Percentiles rank a stretch among this genome's conserved stretches.
Conservation (phyloP, 345 rosid species). For the Noccaea caerulescens region DNA sequence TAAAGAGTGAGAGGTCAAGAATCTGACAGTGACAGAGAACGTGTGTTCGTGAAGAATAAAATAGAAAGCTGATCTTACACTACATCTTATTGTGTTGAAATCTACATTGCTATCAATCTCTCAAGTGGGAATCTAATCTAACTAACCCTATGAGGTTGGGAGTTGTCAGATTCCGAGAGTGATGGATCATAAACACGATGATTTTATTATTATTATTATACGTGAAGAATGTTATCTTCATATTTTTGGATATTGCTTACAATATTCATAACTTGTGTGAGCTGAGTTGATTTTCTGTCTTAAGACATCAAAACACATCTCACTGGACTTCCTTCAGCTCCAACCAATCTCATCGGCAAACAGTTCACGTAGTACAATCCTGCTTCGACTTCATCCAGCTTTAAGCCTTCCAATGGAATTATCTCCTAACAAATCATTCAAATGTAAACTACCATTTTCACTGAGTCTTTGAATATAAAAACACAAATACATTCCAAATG, state of each 20-base stretch:
- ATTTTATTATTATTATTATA: too few relatives aligned
- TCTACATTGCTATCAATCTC: too few relatives aligned
- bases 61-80: too few relatives aligned
- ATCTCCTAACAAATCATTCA: not conserved
- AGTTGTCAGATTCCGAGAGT: not conserved
- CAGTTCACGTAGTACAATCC: slow-evolving; percentile 65
- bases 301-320: slow-evolving; percentile 62
- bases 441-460: not conserved
- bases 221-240: too few relatives aligned
- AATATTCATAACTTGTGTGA: not conserved
- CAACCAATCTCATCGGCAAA: slow-evolving; percentile 60
- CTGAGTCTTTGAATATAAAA: not conserved
- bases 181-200: not conserved
- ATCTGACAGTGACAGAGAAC: too few relatives aligned
- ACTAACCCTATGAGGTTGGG: too few relatives aligned
- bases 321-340: slow-evolving; percentile 67
- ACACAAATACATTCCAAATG: too few relatives aligned
- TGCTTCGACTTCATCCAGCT: slow-evolving; percentile 54
- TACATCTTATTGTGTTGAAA: too few relatives aligned
- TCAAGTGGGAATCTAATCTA: too few relatives aligned
- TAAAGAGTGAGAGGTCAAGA: too few relatives aligned
- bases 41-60: too few relatives aligned
- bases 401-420: slow-evolving; percentile 50
- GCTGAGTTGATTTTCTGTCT: not conserved
- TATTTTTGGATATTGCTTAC: not conserved